Base-by-base conservation (phyloP, 805 yeast genomes). In the Lipomyces mesembrius region DNA sequence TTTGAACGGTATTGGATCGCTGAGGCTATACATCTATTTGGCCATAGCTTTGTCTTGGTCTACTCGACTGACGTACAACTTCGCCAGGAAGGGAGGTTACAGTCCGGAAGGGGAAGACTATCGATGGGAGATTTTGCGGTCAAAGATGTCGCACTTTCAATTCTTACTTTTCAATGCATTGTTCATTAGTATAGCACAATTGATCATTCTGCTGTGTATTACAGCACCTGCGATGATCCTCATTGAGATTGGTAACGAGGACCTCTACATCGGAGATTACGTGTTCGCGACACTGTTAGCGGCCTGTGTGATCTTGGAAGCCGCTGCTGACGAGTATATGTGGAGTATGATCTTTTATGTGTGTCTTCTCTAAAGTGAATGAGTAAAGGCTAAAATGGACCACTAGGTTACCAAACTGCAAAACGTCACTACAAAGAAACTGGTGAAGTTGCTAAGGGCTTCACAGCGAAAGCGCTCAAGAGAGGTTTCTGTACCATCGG, bases 11-110 rank as follows among this genome's bases (percentile, higher is more conserved):
- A 51, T 56, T n/a, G 20, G 11, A 3, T 35, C 62, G 9, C 32
- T 51, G 3, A 59, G 71, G 14, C 61, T 66, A 8, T 32, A 55
- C 52, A 20, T 66, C 9, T 58, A 46, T 32, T 17, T 52, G 39
- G n/a, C 52, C 11, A 11, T 65, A 25, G 54, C 34, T 20, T 17
- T 55, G 46, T 32, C 57, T 35, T 68, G 71, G 71, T 60, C 67
- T 17, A 32, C 49, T 32, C 62, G 69, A 17, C 63, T 66, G 32
- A 67, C 69, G n/a, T 66, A 34, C 61, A 68, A 68, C 51, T 68
- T 66, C 54, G 69, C 67, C 5, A 64, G 71, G 32, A 68, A 68
- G 61, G 70, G 71, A 5, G 71, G 71, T 7, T 68, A 68, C 52
- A 60, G 65, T 8, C 70, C 70, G 8, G 46, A 22, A 9, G 39